A percentile compares a stretch with the other conserved stretches of the same genome.
phyloP scores from a whole-genome alignment of 345 rosid genomes.

The Eucalyptus shirleyi region DNA sequence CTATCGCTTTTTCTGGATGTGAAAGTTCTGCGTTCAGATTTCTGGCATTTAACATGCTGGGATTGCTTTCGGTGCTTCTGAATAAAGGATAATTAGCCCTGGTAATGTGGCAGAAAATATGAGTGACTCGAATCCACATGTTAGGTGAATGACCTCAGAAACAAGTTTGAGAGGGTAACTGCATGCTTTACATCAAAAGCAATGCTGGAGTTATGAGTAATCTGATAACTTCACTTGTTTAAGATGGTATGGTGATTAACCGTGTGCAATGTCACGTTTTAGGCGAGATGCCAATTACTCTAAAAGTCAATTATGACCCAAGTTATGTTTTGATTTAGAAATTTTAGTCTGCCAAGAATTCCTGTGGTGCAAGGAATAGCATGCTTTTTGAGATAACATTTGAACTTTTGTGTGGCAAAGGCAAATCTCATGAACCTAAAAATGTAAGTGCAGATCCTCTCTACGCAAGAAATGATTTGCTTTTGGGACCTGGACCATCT shows the following conservation, averaged over 20 bases:
- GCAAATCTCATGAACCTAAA: background rate
- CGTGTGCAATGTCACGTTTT: background rate
- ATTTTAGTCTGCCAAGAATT: background rate
- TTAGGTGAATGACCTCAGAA: background rate
- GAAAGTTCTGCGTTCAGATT: background rate
- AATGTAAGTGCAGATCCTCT: background rate
- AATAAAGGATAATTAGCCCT: background rate
- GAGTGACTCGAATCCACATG: background rate
- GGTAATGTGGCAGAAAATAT: background rate
- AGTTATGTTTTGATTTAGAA: background rate
- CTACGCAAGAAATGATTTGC: background rate
- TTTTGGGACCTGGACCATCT: background rate
- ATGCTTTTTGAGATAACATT: background rate
- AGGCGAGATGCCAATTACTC: background rate
- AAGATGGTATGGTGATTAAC: background rate
- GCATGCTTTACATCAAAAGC: background rate
- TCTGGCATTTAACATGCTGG: background rate
- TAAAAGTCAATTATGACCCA: background rate
- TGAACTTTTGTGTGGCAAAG: background rate
- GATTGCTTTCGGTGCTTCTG: background rate
- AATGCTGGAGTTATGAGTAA: background rate
- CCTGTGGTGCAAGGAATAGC: background rate
- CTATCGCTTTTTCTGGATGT: background rate
- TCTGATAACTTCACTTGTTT: background rate
- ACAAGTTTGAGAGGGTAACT: background rate